These are phyloP conservation scores for Mrakia frigida DNA, from an alignment of 768 basidiomycete species.

Conservation along the genomic window DNA sequence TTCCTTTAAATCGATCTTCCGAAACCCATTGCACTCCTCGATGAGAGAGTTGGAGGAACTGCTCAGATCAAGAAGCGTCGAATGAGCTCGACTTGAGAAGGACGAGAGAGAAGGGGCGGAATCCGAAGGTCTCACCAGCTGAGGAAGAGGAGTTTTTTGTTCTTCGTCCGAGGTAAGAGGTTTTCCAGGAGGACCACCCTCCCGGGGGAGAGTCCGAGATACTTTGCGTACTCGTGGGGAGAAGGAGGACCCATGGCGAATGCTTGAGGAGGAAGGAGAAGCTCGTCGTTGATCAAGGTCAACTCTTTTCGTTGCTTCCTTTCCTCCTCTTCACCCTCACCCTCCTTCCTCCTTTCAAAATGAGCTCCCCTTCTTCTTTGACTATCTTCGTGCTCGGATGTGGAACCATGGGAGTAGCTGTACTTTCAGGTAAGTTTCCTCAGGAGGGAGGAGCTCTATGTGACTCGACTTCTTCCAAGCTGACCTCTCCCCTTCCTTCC, in stretches of 20 bases:
- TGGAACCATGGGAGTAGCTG: conserved; percentile 96
- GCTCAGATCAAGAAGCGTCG: no score
- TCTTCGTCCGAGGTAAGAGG: no score
- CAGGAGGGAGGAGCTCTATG: background rate
- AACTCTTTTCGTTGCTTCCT: background rate
- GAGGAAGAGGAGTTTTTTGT: no score
- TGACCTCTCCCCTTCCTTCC: background rate
- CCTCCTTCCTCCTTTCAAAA: background rate
- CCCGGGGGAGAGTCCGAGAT: no score
- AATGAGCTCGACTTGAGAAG: no score
- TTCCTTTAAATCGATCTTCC: no score
- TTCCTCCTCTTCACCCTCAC: background rate
- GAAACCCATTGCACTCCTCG: no score
- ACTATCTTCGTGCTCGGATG: conserved; percentile 59
- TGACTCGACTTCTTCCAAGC: background rate
- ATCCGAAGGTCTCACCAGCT: no score
- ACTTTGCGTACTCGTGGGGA: background rate
- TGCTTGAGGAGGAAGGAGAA: background rate
- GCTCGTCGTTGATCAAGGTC: background rate
- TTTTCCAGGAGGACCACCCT: no score
- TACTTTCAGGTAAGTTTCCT: conserved; percentile 65
- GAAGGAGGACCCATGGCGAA: background rate
- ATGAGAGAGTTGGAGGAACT: no score
- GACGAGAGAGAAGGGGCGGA: no score
- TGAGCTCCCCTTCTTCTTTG: background rate